Base-by-base conservation (phyloP, 108 stramenopile genomes). In the Discostella stelligeroides region DNA sequence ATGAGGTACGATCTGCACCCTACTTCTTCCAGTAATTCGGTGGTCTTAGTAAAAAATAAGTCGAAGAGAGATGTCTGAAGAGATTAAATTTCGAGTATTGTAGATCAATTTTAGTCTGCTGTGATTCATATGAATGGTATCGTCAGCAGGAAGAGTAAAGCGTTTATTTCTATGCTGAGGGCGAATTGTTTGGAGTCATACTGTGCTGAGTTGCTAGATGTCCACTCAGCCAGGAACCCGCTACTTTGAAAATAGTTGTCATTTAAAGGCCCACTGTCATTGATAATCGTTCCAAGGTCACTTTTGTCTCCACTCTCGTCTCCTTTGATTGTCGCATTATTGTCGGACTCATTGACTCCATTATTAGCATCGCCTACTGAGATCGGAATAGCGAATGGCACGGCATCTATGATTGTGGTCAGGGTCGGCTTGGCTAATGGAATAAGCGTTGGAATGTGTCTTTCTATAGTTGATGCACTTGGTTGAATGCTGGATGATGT, bases 1-100 rank as follows among this genome's bases (percentile, higher is more conserved):
- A 86, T 25, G 92, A 95, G 51, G 98, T 99, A n/a, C 84, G 85
- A 77, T 79, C 83, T 20, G 96, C 97, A 43, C 73, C 84, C 10
- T 99, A 99, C 83, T 99, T 99, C 83, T 99, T 99, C 66, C 95
- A 96, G 62, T 96, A 87, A 82, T 49, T 27, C 8, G 13, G 46
- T 60, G 18, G 10, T 12, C 12, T 7, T 12, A 12, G 41, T 42
- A 12, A 10, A 10, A 7, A 12, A 42, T 42, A 12, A 12, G 12
- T 10, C 12, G 41, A 42, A 7, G 41, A 42, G 41, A 12, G 41
- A 12, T 12, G 10, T 42, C 45, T 46, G 14, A 17, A 7, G 6
- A 46, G 4, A 1, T 1, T 6, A 46, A 46, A 46, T n/a, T n/a
- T n/a, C n/a, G n/a, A n/a, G n/a, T n/a, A n/a, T n/a, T n/a, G n/a